A percentile compares a stretch with the other conserved stretches of the same genome.
Evolutionary conservation across 169 alveolate species (phyloP).

Genomic region (Eimeria praecox): DNA sequence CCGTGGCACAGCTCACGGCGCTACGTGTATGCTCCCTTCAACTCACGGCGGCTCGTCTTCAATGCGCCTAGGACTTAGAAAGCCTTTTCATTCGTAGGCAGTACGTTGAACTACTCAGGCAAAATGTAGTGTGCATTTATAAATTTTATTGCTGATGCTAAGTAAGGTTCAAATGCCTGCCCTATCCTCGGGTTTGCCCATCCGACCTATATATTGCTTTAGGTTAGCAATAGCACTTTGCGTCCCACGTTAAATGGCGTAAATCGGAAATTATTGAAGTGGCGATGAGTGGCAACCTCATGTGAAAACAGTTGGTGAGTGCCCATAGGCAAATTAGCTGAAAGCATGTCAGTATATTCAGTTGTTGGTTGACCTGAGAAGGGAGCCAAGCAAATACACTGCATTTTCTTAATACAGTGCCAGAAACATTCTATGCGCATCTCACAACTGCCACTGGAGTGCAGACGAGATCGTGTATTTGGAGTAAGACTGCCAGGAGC

Average conservation of each 20-base stretch:
- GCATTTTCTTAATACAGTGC: background rate
- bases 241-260: background rate
- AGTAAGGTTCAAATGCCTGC: background rate
- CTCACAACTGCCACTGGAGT: background rate
- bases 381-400: background rate
- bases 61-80: background rate
- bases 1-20: background rate
- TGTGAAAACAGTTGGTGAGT: background rate
- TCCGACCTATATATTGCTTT: background rate
- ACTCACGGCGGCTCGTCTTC: background rate
- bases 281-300: background rate
- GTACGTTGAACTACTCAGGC: background rate
- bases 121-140: background rate
- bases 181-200: background rate
- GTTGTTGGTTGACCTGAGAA: background rate
- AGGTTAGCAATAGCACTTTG: background rate
- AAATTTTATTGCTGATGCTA: background rate
- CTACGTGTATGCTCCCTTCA: background rate
- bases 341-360: background rate
- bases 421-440: background rate
- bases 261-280: background rate
- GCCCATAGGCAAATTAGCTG: background rate
- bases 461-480: background rate
- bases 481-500: background rate
- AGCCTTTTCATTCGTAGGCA: background rate